Evolutionary conservation across 177 flowering plant genomes (phyloP), one percentile per base, ranked within the genome.

Genomic region (Vitis hybrid): DNA sequence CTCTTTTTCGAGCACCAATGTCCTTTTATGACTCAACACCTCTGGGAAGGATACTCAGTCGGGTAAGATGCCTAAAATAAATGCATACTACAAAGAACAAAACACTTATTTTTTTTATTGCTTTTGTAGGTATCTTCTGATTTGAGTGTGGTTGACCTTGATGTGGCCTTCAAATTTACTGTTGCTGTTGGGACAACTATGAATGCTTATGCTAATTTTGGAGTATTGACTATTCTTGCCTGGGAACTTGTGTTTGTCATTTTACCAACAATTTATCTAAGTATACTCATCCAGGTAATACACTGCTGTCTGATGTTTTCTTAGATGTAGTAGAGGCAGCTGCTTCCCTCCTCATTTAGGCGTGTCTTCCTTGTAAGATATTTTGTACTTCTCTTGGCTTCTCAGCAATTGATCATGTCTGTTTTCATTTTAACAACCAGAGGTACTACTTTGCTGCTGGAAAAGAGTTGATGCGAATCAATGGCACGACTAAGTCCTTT

Each of bases 401-500:
- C 45, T 33, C 45, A 33, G 45, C 45, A 59, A 19, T 2, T 8
- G 10, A 10, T 33, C 1, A 33, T 52, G 56, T 16, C 22, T 48
- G 58, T 18, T 33, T 33, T 3, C 3, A 12, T 77, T 75, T 60
- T 10, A 26, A 62, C 18, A 14, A 10, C 51, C 60, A 89, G 92
- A 77, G 64, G 65, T 85, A 85, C 66, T 89, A 89, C 60, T 72
- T 72, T 77, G 82, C 87, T 50, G 72, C 87, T 68, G 81, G 89
- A 7, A 87, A 78, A 70, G 89, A 89, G 74, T 76, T 89, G 75
- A 85, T 81, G 85, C 77, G 90, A 55, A 74, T 83, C 26, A 78
- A 77, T 71, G 89, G 90, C 64, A 89, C 86, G 26, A 89, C 87
- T 21, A 87, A 81, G 70, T 87, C 93, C 11, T 6, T 71, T 13